These are phyloP conservation scores for Coemansia sp. DNA, from an alignment of 192 early-diverging fungal species.

Conservation along the genomic window DNA sequence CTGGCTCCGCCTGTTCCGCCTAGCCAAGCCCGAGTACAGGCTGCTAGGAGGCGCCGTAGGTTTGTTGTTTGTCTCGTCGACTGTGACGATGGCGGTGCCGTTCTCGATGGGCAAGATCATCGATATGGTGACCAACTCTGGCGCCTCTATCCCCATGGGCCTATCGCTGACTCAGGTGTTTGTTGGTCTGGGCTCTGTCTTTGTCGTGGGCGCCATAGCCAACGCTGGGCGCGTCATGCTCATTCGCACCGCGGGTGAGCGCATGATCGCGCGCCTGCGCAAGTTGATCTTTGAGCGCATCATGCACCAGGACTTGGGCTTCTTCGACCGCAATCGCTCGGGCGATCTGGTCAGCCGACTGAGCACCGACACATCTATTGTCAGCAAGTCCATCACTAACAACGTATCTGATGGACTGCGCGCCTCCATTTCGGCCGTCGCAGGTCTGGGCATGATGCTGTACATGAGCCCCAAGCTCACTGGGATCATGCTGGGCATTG, in stretches of 20 bases:
- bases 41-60: conserved; percentile 59
- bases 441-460: conserved; percentile 70
- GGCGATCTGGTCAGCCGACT: conserved; percentile 83
- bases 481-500: conserved; percentile 71
- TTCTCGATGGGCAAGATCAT: conserved; percentile 73
- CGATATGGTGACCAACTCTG: conserved; percentile 63
- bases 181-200: conserved; percentile 54
- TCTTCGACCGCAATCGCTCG: conserved; percentile 64
- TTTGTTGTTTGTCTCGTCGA: conserved; percentile 62
- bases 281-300: conserved; percentile 58
- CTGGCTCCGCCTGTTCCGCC: conserved; percentile 51
- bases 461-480: conserved; percentile 69
- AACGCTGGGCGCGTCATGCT: conserved; percentile 63
- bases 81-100: conserved; percentile 66
- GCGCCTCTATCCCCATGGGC: conserved; percentile 48
- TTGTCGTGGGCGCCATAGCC: conserved; percentile 59
- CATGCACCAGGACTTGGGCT: conserved; percentile 64
- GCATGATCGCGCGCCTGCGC: conserved; percentile 60
- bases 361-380: conserved; percentile 73
- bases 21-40: conserved; percentile 51
- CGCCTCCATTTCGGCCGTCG: conserved; percentile 59
- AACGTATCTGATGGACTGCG: conserved; percentile 77
- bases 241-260: conserved; percentile 64
- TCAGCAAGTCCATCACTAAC: conserved; percentile 75
- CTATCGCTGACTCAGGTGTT: conserved; percentile 60